Conservation (phyloP, 148 eudicot species). For the Vaccinium myrtillus region DNA sequence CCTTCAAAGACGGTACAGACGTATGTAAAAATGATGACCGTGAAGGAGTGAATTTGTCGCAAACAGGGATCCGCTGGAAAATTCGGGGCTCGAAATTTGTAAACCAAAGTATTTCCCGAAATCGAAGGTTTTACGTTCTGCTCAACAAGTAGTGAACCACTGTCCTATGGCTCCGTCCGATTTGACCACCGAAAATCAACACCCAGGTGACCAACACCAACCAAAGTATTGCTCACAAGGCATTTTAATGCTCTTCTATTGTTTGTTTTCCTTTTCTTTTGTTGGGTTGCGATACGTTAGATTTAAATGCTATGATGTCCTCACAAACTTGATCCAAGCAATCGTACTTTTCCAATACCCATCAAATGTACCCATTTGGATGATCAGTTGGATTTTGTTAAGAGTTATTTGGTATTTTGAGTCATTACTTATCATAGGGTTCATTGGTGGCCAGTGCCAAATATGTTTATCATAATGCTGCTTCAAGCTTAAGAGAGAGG, state of each 20-base stretch:
- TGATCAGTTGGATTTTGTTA: neutral
- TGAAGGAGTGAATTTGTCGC: too few relatives aligned
- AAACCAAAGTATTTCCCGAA: too few relatives aligned
- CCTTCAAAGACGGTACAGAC: too few relatives aligned
- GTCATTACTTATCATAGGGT: neutral
- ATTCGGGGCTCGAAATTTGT: too few relatives aligned
- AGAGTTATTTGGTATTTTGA: neutral
- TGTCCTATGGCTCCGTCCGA: neutral
- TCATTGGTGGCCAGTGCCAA: neutral
- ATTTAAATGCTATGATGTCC: neutral
- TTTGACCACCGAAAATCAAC: neutral
- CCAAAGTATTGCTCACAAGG: neutral
- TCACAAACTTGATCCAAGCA: neutral
- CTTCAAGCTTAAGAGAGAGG: neutral
- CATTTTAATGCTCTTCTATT: neutral
- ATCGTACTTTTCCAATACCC: neutral
- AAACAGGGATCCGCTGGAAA: too few relatives aligned
- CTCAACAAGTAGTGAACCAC: neutral
- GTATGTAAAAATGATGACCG: too few relatives aligned
- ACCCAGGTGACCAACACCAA: slow-evolving; percentile 13
- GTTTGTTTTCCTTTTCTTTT: neutral
- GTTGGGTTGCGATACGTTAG: neutral
- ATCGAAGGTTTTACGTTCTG: too few relatives aligned
- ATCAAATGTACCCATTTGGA: neutral
- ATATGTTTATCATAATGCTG: neutral